These are phyloP conservation scores for Tetragonia tetragonoides DNA, from an alignment of 148 eudicot genomes.

Conservation along the genomic window DNA sequence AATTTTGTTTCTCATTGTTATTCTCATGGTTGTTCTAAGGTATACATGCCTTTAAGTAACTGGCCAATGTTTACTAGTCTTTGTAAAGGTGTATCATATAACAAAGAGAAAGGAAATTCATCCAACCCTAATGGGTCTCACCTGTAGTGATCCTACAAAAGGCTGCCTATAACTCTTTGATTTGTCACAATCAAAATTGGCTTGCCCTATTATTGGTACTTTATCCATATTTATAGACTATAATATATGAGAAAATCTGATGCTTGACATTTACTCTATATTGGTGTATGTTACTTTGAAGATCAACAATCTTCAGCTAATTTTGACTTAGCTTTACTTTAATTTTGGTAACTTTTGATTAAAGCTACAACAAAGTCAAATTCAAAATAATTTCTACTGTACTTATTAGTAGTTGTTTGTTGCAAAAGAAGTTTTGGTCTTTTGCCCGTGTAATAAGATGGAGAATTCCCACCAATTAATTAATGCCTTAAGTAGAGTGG, in stretches of 20 bases:
- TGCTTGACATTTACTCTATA: neutral
- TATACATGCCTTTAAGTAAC: neutral
- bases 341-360: slow-evolving; percentile 17
- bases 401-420: neutral
- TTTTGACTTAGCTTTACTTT: neutral
- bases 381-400: neutral
- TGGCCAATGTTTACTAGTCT: neutral
- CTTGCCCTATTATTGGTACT: slow-evolving; percentile 16
- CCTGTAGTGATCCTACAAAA: slow-evolving; percentile 17
- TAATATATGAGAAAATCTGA: neutral
- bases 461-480: neutral
- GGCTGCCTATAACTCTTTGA: slow-evolving; percentile 16
- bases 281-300: neutral
- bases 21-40: too few species aligned
- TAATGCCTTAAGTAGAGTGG: neutral
- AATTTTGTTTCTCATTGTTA: too few species aligned
- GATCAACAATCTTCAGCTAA: neutral
- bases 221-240: neutral
- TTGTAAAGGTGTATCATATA: slow-evolving; percentile 6
- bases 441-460: neutral
- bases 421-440: neutral
- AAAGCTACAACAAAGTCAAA: slow-evolving; percentile 9
- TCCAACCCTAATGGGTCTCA: slow-evolving; percentile 10
- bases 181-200: slow-evolving; percentile 17
- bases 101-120: neutral